Evolutionary conservation across 345 rosid species (phyloP).

Genomic region (Lumnitzera racemosa): DNA sequence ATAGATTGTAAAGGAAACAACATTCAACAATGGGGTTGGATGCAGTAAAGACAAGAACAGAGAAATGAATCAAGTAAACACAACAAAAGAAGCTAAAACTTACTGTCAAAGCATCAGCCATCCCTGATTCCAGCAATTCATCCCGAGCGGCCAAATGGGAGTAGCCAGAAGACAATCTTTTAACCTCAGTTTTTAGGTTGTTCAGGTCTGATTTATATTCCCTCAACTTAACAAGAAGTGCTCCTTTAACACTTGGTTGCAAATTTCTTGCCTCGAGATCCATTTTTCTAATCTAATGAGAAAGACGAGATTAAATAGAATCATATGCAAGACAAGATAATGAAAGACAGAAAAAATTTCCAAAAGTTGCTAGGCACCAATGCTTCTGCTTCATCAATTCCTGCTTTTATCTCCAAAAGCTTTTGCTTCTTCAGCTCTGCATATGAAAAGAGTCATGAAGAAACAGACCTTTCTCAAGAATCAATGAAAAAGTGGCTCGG

Average conservation of each 20-base stretch:
- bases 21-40: neutral
- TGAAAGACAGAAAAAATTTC: neutral
- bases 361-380: conserved; percentile 35
- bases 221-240: conserved; percentile 68
- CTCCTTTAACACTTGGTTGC: conserved; percentile 56
- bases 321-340: neutral
- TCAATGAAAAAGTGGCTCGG: too few species aligned
- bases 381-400: conserved; percentile 69
- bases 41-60: neutral
- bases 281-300: conserved; percentile 54
- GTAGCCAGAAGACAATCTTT: conserved; percentile 49
- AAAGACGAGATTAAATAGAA: neutral
- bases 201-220: conserved; percentile 83
- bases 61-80: neutral
- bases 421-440: conserved; percentile 84
- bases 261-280: conserved; percentile 84
- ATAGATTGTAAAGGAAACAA: neutral
- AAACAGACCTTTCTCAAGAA: neutral
- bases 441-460: conserved; percentile 10
- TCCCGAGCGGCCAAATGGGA: conserved; percentile 55
- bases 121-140: conserved; percentile 67
- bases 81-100: conserved; percentile 9
- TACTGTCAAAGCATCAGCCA: conserved; percentile 62
- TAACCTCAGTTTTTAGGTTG: conserved; percentile 68
- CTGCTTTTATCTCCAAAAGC: conserved; percentile 55